These are phyloP conservation scores for Phaffia australis DNA, from an alignment of 768 basidiomycete genomes.

Conservation along the genomic window DNA sequence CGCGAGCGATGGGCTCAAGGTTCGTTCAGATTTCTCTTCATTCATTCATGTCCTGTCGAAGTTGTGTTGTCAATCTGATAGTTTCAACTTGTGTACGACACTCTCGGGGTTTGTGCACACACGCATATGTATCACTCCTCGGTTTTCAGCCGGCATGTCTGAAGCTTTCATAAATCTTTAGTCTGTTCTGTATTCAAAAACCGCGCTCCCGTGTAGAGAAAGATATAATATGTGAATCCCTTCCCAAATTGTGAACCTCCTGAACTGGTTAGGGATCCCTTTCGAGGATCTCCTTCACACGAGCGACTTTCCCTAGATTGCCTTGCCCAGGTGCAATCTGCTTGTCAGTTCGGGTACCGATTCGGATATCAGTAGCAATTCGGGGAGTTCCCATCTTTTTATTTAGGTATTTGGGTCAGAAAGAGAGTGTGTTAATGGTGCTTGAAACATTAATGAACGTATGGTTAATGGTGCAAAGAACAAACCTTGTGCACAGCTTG, in stretches of 20 bases:
- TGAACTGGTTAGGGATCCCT: conserved; percentile 4
- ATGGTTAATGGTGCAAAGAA: background rate
- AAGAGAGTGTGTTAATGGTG: too few species aligned
- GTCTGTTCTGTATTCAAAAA: too few species aligned
- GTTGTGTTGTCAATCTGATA: background rate
- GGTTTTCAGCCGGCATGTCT: conserved; percentile 18
- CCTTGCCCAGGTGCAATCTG: conserved; percentile 49
- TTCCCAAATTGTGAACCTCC: background rate
- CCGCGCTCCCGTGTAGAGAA: too few species aligned
- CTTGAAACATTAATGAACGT: too few species aligned
- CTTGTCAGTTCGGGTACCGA: conserved; percentile 76
- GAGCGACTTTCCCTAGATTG: conserved; percentile 65
- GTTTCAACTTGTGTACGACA: too few species aligned
- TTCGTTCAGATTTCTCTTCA: background rate
- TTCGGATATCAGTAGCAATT: conserved; percentile 85
- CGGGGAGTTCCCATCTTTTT: conserved; percentile 50
- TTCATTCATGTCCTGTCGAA: too few species aligned
- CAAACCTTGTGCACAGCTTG: too few species aligned
- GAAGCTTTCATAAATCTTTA: conserved; percentile 1
- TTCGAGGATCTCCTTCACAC: conserved; percentile 66
- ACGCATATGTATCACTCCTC: too few species aligned
- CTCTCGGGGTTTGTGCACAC: too few species aligned
- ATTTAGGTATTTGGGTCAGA: too few species aligned
- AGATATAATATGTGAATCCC: too few species aligned
- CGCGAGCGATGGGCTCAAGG: conserved; percentile 19